Evolutionary conservation across 1,284 basidiomycete genomes (phyloP).

Genomic region (Cutaneotrichosporon sp.): DNA sequence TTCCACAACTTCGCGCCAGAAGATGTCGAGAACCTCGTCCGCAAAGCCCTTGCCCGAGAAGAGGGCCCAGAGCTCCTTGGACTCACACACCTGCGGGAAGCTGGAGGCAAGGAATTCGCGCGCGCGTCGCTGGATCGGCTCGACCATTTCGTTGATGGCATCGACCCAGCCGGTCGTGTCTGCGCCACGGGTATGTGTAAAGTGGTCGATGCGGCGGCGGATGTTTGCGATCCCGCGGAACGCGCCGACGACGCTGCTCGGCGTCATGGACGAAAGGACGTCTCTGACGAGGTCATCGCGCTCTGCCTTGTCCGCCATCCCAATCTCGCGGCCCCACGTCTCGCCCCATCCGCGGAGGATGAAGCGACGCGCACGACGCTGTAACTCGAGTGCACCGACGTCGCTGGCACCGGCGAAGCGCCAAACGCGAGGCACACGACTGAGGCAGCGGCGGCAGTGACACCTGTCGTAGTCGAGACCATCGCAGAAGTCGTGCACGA

Average conservation of each 20-base stretch:
- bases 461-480: conserved; percentile 78
- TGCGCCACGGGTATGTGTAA: conserved; percentile 33
- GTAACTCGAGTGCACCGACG: conserved; percentile 68
- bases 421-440: conserved; percentile 73
- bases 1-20: conserved; percentile 63
- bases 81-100: conserved; percentile 63
- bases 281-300: conserved; percentile 69
- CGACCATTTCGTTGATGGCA: conserved; percentile 63
- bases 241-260: conserved; percentile 65
- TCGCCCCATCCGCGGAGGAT: conserved; percentile 78
- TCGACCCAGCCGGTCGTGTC: conserved; percentile 68
- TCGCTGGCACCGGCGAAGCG: conserved; percentile 73
- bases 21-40: conserved; percentile 66
- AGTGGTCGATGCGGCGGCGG: conserved; percentile 37
- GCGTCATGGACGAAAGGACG: conserved; percentile 65
- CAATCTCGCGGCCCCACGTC: conserved; percentile 82
- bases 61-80: conserved; percentile 68
- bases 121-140: conserved; percentile 60
- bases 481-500: conserved; percentile 82
- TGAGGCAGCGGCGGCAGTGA: conserved; percentile 73
- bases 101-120: conserved; percentile 64
- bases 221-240: conserved; percentile 40
- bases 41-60: conserved; percentile 69
- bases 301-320: conserved; percentile 64
- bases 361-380: conserved; percentile 68